Evolutionary conservation across 1,284 basidiomycete species (phyloP).

Genomic region (Sparassis latifolia): DNA sequence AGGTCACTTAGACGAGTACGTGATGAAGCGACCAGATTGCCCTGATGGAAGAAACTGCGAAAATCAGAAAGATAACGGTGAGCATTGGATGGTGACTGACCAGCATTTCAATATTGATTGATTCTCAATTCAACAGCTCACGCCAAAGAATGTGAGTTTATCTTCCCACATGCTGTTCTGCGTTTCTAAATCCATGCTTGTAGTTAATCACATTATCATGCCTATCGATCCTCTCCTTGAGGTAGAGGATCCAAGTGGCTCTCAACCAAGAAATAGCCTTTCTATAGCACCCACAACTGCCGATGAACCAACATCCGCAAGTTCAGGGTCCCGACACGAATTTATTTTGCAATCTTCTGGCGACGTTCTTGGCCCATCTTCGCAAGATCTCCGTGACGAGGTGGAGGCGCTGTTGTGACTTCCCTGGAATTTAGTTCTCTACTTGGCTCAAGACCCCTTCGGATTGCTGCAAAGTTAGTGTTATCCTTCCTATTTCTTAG

Average conservation of each 20-base stretch:
- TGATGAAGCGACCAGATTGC: constrained; percentile 57
- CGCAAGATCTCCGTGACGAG: constrained; percentile 20
- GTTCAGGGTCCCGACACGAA: too few species aligned
- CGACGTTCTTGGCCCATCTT: constrained; percentile 11
- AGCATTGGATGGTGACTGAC: constrained; percentile 18
- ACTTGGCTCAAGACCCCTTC: background rate
- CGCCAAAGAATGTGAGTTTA: constrained; percentile 60
- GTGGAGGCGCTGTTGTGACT: constrained; percentile 25
- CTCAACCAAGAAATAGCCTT: background rate
- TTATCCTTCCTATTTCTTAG: too few species aligned
- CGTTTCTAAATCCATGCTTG: constrained; percentile 4
- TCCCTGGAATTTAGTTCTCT: background rate
- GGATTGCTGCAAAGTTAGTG: too few species aligned
- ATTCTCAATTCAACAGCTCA: constrained; percentile 36
- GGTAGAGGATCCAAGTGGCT: background rate
- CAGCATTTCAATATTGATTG: background rate
- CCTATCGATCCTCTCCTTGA: constrained; percentile 10
- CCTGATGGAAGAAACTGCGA: constrained; percentile 48
- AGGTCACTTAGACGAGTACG: constrained; percentile 47
- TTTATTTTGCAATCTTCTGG: constrained; percentile 6
- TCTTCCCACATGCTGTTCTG: background rate
- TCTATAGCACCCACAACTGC: constrained; percentile 4
- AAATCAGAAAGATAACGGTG: constrained; percentile 59
- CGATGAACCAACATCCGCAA: constrained; percentile 5
- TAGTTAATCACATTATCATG: constrained; percentile 46